These are phyloP conservation scores for Odontarrhena argentea DNA, from an alignment of 345 rosid genomes.

Conservation along the genomic window DNA sequence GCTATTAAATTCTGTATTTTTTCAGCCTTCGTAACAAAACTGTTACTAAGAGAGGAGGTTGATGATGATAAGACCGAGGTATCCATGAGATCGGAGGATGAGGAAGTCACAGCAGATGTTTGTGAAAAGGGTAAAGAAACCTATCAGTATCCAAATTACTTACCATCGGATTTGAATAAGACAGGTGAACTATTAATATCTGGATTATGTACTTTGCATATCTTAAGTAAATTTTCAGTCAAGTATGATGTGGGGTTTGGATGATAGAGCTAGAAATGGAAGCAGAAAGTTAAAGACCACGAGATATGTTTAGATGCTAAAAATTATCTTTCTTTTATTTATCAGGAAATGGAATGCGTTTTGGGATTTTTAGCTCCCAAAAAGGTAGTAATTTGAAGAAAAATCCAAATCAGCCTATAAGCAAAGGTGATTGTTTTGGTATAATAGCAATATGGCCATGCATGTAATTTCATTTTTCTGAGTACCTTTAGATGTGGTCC, in stretches of 20 bases:
- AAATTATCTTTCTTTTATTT: neutral
- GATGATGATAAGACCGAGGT: conserved; percentile 34
- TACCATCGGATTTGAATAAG: conserved; percentile 25
- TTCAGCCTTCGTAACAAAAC: conserved; percentile 38
- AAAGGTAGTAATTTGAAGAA: conserved; percentile 38
- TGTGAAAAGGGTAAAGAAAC: conserved; percentile 5
- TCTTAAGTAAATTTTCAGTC: neutral
- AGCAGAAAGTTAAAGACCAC: neutral
- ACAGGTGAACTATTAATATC: conserved; percentile 21
- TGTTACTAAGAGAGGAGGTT: conserved; percentile 36
- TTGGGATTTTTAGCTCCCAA: conserved; percentile 33
- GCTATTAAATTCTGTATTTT: neutral
- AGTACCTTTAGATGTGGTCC: conserved; percentile 18
- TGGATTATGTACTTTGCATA: neutral
- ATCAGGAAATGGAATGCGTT: conserved; percentile 38
- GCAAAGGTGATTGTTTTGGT: conserved; percentile 32
- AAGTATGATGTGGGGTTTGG: conserved; percentile 5
- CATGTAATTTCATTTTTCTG: conserved; percentile 7
- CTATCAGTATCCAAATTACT: conserved; percentile 1
- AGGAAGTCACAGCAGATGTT: conserved; percentile 9
- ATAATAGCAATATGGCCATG: neutral
- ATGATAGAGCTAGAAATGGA: neutral
- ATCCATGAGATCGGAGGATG: conserved; percentile 25
- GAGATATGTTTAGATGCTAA: conserved; percentile 1
- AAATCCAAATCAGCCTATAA: conserved; percentile 1